Evolutionary conservation across 2,329 filamentous ascomycete genomes (phyloP), one percentile per base, ranked within the genome.

Genomic region (Venturia aucupariae): DNA sequence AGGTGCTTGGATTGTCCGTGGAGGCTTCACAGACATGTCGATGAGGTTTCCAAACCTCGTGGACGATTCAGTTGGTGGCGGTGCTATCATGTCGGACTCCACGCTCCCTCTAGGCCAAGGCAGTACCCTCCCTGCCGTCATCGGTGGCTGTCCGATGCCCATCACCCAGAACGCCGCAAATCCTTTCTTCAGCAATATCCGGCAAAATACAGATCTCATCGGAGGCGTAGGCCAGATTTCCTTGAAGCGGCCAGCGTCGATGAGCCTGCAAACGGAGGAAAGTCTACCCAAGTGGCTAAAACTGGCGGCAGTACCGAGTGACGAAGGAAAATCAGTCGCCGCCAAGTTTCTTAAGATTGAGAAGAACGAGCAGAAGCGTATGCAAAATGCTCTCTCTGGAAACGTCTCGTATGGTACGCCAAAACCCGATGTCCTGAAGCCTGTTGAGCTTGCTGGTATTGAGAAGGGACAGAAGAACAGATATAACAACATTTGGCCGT

Each of bases 401-500:
- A 80, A 83, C 27, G 85, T 86, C 19, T 77, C 79, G 30, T 86
- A 84, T 69, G 82, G 81, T 8, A 78, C 79, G 1, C 76, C 78
- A 27, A 68, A 72, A 3, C 66, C 71, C 0, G 72, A 82, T 1
- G 69, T 75, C 0, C 71, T 76, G 1, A 73, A 78, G 44, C 75
- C 76, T 27, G 84, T 95, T 8, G 88, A 90, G 69, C 86, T 99
- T 62, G 94, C 90, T 0, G 94, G 94, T 8, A 89, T 99, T 38
- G 94, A 99, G 71, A 94, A 97, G 74, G 94, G 94, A 8, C 86
- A 82, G 22, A 97, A 97, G 79, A 99, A 99, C 70, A 85, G 94
- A 10, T 99, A 99, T 79, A 97, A 97, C 78, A 95, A 97, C 69
- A 97, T 97, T 64, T 87, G 96, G 77, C 94, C 94, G 0, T 99